Percentiles rank a stretch among this genome's conserved stretches.
Evolutionary conservation across 345 rosid species (phyloP).

Genomic region (Laguncularia racemosa): DNA sequence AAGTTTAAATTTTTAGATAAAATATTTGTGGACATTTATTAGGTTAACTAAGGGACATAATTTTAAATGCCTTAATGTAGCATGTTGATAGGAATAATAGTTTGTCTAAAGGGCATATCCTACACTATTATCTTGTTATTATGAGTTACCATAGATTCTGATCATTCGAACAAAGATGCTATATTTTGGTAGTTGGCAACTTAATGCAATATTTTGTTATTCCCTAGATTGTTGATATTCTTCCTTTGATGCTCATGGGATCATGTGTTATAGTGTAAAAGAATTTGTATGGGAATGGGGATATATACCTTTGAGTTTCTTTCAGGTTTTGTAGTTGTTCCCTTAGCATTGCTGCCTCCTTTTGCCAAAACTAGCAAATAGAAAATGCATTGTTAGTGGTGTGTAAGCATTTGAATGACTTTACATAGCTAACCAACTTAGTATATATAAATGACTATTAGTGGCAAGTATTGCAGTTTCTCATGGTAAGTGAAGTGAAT

Average conservation of each 20-base stretch:
- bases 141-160: too few relatives aligned
- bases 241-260: too few relatives aligned
- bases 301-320: constrained; percentile 21
- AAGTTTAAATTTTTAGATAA: too few relatives aligned
- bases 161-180: too few relatives aligned
- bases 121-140: too few relatives aligned
- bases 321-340: constrained; percentile 24
- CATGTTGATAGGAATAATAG: too few relatives aligned
- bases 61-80: neutral
- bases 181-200: too few relatives aligned
- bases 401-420: neutral
- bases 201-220: too few relatives aligned
- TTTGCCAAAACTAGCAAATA: constrained; percentile 22
- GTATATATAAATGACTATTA: neutral
- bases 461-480: neutral
- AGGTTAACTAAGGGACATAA: neutral
- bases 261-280: neutral
- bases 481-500: too few relatives aligned
- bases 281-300: neutral
- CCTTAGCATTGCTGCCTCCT: constrained; percentile 24
- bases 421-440: neutral
- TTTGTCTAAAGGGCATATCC: too few relatives aligned
- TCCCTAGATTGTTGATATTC: too few relatives aligned
- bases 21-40: too few relatives aligned
- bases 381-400: neutral